Evolutionary conservation across 1,284 basidiomycete species (phyloP), one percentile per base, ranked within the genome.

Genomic region (Trametes versicolor): DNA sequence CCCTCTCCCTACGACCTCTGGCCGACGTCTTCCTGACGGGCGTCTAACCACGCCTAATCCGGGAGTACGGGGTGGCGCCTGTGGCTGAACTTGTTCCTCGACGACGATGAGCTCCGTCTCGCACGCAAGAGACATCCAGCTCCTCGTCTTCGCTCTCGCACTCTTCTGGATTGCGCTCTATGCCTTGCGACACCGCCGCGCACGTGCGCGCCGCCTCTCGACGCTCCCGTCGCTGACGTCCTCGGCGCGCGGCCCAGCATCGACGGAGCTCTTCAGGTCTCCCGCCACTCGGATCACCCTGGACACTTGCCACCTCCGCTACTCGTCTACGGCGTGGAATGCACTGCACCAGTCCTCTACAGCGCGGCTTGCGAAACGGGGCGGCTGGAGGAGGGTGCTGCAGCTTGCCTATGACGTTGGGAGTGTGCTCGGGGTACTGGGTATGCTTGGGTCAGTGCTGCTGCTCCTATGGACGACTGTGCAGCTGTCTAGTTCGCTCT

Each of bases 271-370:
- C 23, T 58, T 59, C 29, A 62, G 41, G 50, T 59, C 66, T n/a
- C 51, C 63, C 17, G 41, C 62, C 10, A 72, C 70, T 0, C 66
- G 70, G 9, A 56, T 77, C 21, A 71, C 69, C 2, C 65, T 79
- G 36, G 53, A 63, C 7, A 66, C 70, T 13, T 63, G 71, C 12
- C 82, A 85, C 66, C 72, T 89, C 21, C 81, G 81, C 54, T 64
- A 89, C 56, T 81, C 87, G 69, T 88, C 87, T 0, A 82, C 85
- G 0, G 77, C 76, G 0, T 82, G 84, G 75, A 92, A 91, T 68
- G 66, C 63, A 6, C 36, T 64, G 0, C 89, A 91, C 69, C 87
- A 88, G 65, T 57, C 62, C 1, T 63, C 61, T 21, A 51, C 75
- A 8, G 49, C 67, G 13, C 54, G 62, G 34, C 54, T 61, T 13